A percentile compares a stretch with the other conserved stretches of the same genome.
These are phyloP conservation scores for Aspergillus indologenus DNA, from an alignment of 495 filamentous ascomycete species.

Conservation along the genomic window DNA sequence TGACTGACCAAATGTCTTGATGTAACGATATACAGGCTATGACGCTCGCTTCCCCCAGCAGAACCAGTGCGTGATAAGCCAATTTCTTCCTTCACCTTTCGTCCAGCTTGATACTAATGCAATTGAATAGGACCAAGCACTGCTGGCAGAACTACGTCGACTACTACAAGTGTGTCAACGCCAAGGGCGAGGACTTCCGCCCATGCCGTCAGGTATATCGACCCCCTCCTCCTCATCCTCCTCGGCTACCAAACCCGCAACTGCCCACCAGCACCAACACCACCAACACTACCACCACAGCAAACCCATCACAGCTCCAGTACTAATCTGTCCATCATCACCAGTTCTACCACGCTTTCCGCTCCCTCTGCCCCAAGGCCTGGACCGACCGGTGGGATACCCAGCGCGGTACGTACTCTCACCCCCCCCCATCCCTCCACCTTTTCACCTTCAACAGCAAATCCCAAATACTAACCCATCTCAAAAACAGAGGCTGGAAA, in stretches of 20 bases:
- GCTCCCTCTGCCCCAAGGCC: slow-evolving; percentile 91
- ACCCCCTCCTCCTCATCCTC: not conserved
- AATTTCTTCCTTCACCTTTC: not conserved
- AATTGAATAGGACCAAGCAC: slow-evolving; percentile 60
- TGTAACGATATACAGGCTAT: slow-evolving; percentile 62
- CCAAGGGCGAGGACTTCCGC: slow-evolving; percentile 98
- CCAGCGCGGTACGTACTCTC: slow-evolving; percentile 75
- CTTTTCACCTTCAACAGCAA: not conserved
- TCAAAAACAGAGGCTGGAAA: slow-evolving; percentile 72
- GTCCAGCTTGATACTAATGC: slow-evolving; percentile 1
- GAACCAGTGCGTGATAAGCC: slow-evolving; percentile 67
- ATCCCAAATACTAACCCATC: slow-evolving; percentile 9
- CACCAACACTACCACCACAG: slow-evolving; percentile 11
- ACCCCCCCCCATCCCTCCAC: slow-evolving; percentile 9
- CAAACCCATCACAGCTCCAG: not conserved
- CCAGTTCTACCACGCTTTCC: slow-evolving; percentile 93
- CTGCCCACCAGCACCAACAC: not conserved
- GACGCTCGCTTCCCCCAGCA: slow-evolving; percentile 98
- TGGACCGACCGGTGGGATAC: slow-evolving; percentile 97
- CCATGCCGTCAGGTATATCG: slow-evolving; percentile 87
- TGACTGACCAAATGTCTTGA: slow-evolving; percentile 36
- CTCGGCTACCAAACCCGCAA: not conserved
- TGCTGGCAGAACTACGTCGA: slow-evolving; percentile 99
- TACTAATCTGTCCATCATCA: not conserved
- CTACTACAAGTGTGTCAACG: slow-evolving; percentile 98